A percentile compares a stretch with the other conserved stretches of the same genome.
Evolutionary conservation across 2,329 filamentous ascomycete species (phyloP).

Genomic region (Botryosphaeria dothidea): DNA sequence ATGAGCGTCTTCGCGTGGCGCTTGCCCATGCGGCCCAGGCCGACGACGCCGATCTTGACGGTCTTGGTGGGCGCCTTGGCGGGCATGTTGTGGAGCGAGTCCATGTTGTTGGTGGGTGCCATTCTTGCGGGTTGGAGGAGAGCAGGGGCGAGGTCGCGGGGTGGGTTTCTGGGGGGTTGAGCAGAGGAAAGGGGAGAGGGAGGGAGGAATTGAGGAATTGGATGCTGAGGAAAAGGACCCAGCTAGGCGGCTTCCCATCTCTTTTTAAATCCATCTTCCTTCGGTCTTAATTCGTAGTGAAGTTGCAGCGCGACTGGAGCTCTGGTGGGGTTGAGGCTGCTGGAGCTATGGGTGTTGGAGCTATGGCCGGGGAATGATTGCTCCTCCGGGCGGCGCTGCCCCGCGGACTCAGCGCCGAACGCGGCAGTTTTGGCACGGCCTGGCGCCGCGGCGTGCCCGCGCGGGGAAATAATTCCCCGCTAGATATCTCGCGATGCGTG

Average conservation of each 20-base stretch:
- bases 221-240: background rate
- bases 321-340: background rate
- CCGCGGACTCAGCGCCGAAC: too few species aligned
- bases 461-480: slow-evolving; percentile 1
- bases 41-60: slow-evolving; percentile 47
- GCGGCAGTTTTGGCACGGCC: background rate
- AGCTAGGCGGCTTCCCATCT: background rate
- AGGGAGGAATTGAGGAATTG: background rate
- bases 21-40: slow-evolving; percentile 54
- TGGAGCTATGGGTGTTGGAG: background rate
- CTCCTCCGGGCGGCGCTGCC: background rate
- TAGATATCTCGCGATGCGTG: background rate
- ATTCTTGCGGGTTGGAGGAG: background rate
- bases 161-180: background rate
- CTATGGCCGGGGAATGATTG: slow-evolving; percentile 2
- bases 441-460: background rate
- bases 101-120: slow-evolving; percentile 14
- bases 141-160: background rate
- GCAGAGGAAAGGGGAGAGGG: background rate
- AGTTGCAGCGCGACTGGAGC: background rate
- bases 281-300: background rate
- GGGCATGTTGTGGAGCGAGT: slow-evolving; percentile 19
- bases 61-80: slow-evolving; percentile 16
- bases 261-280: background rate
- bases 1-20: slow-evolving; percentile 50